A percentile compares a stretch with the other conserved stretches of the same genome.
Conservation (phyloP, 192 early-diverging fungal species). For the Pilaira anomala region DNA sequence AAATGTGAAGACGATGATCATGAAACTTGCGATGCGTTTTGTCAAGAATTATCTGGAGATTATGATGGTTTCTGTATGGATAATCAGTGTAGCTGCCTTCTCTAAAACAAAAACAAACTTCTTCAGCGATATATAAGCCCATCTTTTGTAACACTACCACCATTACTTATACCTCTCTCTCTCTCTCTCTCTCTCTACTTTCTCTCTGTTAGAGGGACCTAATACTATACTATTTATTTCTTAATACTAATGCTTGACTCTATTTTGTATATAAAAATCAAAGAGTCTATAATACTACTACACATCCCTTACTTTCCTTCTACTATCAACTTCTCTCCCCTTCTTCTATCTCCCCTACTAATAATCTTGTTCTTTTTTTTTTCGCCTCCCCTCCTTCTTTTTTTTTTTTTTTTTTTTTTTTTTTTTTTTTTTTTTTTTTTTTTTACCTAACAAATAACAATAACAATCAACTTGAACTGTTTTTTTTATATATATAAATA, state of each 20-base stretch:
- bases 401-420: too few relatives aligned
- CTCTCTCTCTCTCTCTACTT: background rate
- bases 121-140: background rate
- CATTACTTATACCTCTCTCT: background rate
- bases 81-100: slow-evolving; percentile 14
- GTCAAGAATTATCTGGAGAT: slow-evolving; percentile 16
- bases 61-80: slow-evolving; percentile 15
- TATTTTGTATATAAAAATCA: background rate
- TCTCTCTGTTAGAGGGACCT: background rate
- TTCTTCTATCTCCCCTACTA: background rate
- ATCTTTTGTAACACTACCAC: background rate
- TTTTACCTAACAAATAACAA: too few relatives aligned
- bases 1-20: slow-evolving; percentile 18
- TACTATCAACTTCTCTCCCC: too few relatives aligned
- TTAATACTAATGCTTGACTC: background rate
- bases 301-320: too few relatives aligned
- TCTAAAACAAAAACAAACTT: background rate
- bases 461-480: too few relatives aligned
- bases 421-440: too few relatives aligned
- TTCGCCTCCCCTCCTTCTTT: too few relatives aligned
- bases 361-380: slow-evolving; percentile 7
- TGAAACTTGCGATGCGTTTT: slow-evolving; percentile 15
- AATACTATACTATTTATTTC: background rate
- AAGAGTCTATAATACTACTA: background rate
- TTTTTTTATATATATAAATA: too few relatives aligned